These are phyloP conservation scores for Salix suchowensis DNA, from an alignment of 345 rosid species.

Conservation along the genomic window DNA sequence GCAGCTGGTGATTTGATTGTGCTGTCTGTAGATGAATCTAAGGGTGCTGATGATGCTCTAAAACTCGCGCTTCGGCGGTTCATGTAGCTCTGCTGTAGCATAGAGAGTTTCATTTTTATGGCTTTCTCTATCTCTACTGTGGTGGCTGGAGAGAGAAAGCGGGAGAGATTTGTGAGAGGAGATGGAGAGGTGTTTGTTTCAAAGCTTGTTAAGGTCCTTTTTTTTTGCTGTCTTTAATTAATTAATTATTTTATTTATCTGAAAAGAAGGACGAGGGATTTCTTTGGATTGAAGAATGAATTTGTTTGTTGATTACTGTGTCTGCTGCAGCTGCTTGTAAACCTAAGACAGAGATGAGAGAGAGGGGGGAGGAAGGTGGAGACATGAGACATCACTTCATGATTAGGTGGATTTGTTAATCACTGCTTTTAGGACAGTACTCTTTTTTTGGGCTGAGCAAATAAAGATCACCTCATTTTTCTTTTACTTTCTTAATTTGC, in stretches of 20 bases:
- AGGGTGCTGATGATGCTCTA: slow-evolving; percentile 42
- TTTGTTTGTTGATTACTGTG: neutral
- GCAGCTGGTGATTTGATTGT: slow-evolving; percentile 63
- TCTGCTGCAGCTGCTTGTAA: neutral
- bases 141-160: neutral
- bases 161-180: neutral
- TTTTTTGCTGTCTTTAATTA: neutral
- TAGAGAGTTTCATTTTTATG: slow-evolving; percentile 69
- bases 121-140: neutral
- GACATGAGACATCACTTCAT: slow-evolving; percentile 22
- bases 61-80: slow-evolving; percentile 66
- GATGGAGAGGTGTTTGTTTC: neutral
- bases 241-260: neutral
- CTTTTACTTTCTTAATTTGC: neutral
- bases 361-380: neutral
- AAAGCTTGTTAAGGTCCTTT: neutral
- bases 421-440: slow-evolving; percentile 11
- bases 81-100: slow-evolving; percentile 74
- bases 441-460: neutral
- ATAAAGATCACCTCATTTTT: neutral
- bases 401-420: neutral
- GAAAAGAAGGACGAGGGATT: slow-evolving; percentile 17
- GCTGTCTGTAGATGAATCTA: slow-evolving; percentile 58
- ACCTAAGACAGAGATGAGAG: neutral
- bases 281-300: slow-evolving; percentile 31